phyloP scores from a whole-genome alignment of 257 asterid species.

The Penstemon davidsonii region DNA sequence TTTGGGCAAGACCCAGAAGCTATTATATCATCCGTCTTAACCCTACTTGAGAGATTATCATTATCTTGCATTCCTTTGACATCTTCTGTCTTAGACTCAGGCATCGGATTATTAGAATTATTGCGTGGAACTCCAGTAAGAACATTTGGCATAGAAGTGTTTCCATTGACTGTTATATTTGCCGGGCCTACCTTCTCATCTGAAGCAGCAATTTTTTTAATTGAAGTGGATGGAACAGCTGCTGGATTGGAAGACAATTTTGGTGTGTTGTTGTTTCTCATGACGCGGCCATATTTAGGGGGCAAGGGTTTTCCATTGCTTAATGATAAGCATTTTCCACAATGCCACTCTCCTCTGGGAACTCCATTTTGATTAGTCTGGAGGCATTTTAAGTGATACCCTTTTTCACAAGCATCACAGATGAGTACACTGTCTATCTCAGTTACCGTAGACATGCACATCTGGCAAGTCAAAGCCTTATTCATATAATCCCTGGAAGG shows the following conservation, averaged over 20 bases:
- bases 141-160: slow-evolving; percentile 36
- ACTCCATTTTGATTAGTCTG: slow-evolving; percentile 61
- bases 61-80: slow-evolving; percentile 40
- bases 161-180: slow-evolving; percentile 50
- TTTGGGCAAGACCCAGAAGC: slow-evolving; percentile 41
- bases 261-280: slow-evolving; percentile 63
- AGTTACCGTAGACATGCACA: slow-evolving; percentile 53
- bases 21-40: slow-evolving; percentile 37
- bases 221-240: slow-evolving; percentile 42
- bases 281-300: slow-evolving; percentile 96
- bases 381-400: slow-evolving; percentile 92
- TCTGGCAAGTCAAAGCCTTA: slow-evolving; percentile 72
- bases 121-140: slow-evolving; percentile 37
- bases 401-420: slow-evolving; percentile 97
- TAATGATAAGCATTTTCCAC: slow-evolving; percentile 78
- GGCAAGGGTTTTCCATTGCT: slow-evolving; percentile 93
- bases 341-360: slow-evolving; percentile 94
- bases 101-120: slow-evolving; percentile 35
- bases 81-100: slow-evolving; percentile 43
- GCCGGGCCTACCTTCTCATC: slow-evolving; percentile 47
- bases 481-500: slow-evolving; percentile 94
- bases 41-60: slow-evolving; percentile 35
- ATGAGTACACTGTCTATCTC: slow-evolving; percentile 76
- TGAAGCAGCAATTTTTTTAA: slow-evolving; percentile 42
- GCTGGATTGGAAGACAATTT: slow-evolving; percentile 49